Base-by-base conservation (phyloP, 495 filamentous ascomycete species). In the Daldinia childiae region DNA sequence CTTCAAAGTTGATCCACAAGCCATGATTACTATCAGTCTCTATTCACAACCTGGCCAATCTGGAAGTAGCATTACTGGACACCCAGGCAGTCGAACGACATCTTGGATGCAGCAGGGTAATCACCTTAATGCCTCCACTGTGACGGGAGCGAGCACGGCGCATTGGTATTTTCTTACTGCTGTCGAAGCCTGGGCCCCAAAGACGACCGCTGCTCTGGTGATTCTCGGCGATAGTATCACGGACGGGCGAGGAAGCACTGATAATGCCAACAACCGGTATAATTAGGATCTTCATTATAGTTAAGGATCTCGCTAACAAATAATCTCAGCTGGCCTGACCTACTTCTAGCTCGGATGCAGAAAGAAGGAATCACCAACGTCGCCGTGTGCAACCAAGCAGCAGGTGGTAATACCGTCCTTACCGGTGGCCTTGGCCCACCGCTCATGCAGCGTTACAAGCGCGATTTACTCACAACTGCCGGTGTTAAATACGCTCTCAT, bases 211-310 rank as follows among this genome's bases (percentile, higher is more conserved):
- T 11, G 82, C 84, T 8, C 84, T 92, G 36, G 83, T 84, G 3
- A 87, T 93, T 29, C 81, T 93, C 5, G 90, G 91, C 4, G 91
- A 93, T 74, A 90, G 88, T 69, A 92, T 93, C 70, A 92, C 90
- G 5, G 91, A 93, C 71, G 91, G 91, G 0, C 82, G 89, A 2
- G 87, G 87, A 30, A 90, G 87, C 76, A 85, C 80, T 38, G 87
- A 87, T 27, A 87, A 93, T 71, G 77, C 73, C 12, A 91, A 93
- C 68, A 86, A 90, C 68, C 87, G 89, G 85, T 89, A 78, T 58
- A 74, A n/a, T 1, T 56, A 50, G 30, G 4, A 26, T 50, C 30
- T 50, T 14, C n/a, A 32, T n/a, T 43, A 45, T 24, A 64, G 14
- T 1, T n/a, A 12, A 27, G 11, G 39, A 55, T 15, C 27, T 58